A percentile compares a stretch with the other conserved stretches of the same genome.
Evolutionary conservation across 805 yeast species (phyloP).

Genomic region (Spathaspora girioi): DNA sequence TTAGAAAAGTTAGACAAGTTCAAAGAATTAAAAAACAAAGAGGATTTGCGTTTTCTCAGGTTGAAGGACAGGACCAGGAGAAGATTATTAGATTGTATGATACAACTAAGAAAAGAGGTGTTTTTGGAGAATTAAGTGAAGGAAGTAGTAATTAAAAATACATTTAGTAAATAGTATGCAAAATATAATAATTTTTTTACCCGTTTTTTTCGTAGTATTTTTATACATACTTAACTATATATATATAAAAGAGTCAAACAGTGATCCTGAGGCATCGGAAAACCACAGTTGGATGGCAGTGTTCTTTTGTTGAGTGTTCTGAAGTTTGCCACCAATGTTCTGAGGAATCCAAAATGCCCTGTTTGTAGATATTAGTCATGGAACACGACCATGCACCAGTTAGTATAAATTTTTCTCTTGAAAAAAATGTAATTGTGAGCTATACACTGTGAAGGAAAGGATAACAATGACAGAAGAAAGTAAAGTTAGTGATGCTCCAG

Average conservation of each 20-base stretch:
- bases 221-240: background rate
- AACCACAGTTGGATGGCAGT: too few relatives aligned
- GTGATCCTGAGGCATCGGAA: too few relatives aligned
- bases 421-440: too few relatives aligned
- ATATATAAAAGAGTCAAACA: too few relatives aligned
- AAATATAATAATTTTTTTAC: background rate
- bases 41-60: constrained; percentile 97
- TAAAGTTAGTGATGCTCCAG: background rate
- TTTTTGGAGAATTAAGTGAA: constrained; percentile 51
- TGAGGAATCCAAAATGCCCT: too few relatives aligned
- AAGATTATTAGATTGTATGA: constrained; percentile 90
- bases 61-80: constrained; percentile 86
- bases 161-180: background rate
- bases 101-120: constrained; percentile 80
- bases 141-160: constrained; percentile 7
- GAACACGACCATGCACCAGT: background rate
- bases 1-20: constrained; percentile 95
- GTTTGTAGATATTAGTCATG: background rate
- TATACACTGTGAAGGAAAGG: too few relatives aligned
- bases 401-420: too few relatives aligned
- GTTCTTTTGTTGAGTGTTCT: too few relatives aligned
- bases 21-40: constrained; percentile 97
- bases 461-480: constrained; percentile 1
- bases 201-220: background rate
- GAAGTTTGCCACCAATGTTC: too few relatives aligned